Base-by-base conservation (phyloP, 2,329 filamentous ascomycete species). In the Calonectria leucothoes region DNA sequence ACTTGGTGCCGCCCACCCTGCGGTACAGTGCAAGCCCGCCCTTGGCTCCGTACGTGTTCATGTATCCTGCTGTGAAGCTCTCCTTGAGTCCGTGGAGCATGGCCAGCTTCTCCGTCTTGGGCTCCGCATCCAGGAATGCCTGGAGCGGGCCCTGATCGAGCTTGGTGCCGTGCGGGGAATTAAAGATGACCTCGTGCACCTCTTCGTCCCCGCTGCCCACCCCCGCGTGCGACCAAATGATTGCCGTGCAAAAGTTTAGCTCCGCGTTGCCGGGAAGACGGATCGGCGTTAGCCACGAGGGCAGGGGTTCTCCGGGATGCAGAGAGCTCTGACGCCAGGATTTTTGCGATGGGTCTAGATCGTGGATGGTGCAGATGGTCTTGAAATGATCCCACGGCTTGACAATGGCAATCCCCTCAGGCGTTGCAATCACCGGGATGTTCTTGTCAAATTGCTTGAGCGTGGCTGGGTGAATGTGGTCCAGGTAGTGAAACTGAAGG, bases 21-120 rank as follows among this genome's bases (percentile, higher is more conserved):
- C 78, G 70, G 11, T 78, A 72, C 4, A 81, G 39, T 1, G 61
- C 74, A 1, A 81, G 73, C 1, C 79, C 79, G 0, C 66, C 74
- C 5, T 74, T 77, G 6, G 63, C 78, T 0, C 78, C 78, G 0
- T 70, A 70, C 0, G 66, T 74, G n/a, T 72, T 78, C 69, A 70
- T 55, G 0, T n/a, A 12, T 0, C 76, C 74, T 0, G 49, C 69
- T 0, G 74, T 70, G 25, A 68, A 55, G 3, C 74, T 77, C 52
- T 81, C 79, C 20, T 81, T 81, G 0, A 81, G 49, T 0, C 78
- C 77, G 25, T 81, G 78, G 1, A 81, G 57, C 75, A 81, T 76
- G 1, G 77, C 79, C 0, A 81, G 66, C 66, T 79, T 80, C 31
- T 73, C 66, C 4, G 75, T 80, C 49, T 66, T 70, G 6, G 79